These are phyloP conservation scores for Enteropsectra breve DNA, from an alignment of 371 early-diverging fungal genomes.

Conservation along the genomic window DNA sequence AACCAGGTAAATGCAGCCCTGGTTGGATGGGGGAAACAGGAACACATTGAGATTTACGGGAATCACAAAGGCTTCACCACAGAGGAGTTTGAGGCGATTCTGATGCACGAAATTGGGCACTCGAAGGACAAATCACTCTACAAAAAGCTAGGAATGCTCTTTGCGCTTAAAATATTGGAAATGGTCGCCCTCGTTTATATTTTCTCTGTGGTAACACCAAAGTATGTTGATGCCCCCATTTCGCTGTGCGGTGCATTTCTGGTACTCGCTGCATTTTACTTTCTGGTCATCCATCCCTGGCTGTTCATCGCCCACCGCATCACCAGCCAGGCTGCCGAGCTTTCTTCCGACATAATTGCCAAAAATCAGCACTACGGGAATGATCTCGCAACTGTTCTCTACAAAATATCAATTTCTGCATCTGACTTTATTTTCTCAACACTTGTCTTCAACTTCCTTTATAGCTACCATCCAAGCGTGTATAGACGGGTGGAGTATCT, in stretches of 20 bases:
- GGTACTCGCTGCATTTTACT: conserved; percentile 48
- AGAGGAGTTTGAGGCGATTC: conserved; percentile 51
- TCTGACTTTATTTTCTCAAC: conserved; percentile 47
- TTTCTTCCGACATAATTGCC: conserved; percentile 58
- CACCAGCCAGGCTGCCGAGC: conserved; percentile 56
- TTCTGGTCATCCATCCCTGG: conserved; percentile 42
- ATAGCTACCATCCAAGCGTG: conserved; percentile 58
- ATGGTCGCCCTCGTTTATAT: conserved; percentile 41
- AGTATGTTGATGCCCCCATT: conserved; percentile 37
- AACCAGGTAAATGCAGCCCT: conserved; percentile 56
- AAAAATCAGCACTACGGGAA: conserved; percentile 49
- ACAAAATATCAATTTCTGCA: conserved; percentile 44
- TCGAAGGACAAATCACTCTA: conserved; percentile 54
- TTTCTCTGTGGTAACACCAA: conserved; percentile 25
- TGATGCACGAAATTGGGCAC: conserved; percentile 61
- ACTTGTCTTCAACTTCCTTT: conserved; percentile 50
- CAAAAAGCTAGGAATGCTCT: conserved; percentile 53
- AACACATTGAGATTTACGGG: conserved; percentile 59
- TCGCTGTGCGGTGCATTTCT: conserved; percentile 49
- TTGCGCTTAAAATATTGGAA: conserved; percentile 41
- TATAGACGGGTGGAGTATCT: conserved; percentile 56
- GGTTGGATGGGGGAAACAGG: conserved; percentile 50
- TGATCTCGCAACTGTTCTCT: conserved; percentile 51
- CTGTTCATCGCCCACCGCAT: conserved; percentile 55
- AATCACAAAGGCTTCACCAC: conserved; percentile 38